Evolutionary conservation across 1,284 basidiomycete species (phyloP).

Genomic region (Lignosus rhinocerotis): DNA sequence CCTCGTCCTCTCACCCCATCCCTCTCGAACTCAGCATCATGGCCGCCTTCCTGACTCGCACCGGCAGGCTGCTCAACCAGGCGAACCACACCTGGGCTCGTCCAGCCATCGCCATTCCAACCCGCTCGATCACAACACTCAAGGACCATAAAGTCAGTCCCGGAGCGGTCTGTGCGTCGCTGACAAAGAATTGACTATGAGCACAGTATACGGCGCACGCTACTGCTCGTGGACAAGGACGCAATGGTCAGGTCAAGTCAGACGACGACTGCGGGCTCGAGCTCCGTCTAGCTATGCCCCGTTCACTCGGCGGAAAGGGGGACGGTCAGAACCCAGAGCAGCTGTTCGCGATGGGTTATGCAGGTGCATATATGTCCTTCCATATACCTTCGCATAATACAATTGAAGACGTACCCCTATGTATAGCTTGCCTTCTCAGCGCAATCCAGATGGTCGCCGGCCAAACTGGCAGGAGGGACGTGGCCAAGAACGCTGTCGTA

Average conservation of each 20-base stretch:
- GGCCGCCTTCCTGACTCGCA: no score
- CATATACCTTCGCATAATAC: no score
- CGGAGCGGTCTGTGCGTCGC: not conserved
- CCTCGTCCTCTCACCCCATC: no score
- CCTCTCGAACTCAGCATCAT: no score
- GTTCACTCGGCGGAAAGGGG: slow-evolving; percentile 41
- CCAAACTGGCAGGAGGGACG: slow-evolving; percentile 53
- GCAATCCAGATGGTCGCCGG: slow-evolving; percentile 62
- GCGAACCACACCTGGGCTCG: not conserved
- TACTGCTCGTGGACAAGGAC: slow-evolving; percentile 39
- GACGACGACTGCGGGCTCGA: slow-evolving; percentile 37
- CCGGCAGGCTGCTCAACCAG: no score
- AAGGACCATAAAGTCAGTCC: slow-evolving; percentile 28
- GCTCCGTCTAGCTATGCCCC: slow-evolving; percentile 38
- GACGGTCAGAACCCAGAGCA: slow-evolving; percentile 46
- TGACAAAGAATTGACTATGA: not conserved
- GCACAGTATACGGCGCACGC: slow-evolving; percentile 38
- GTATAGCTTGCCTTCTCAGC: slow-evolving; percentile 68
- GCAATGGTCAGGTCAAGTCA: slow-evolving; percentile 41
- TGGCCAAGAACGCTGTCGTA: slow-evolving; percentile 58
- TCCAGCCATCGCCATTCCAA: not conserved
- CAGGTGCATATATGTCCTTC: slow-evolving; percentile 28
- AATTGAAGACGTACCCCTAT: not conserved
- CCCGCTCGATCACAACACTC: slow-evolving; percentile 28
- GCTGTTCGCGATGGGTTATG: slow-evolving; percentile 43